Percentiles rank a stretch among this genome's conserved stretches.
Conservation (phyloP, 1,139 yeast species). For the Pneumocystis sp. region DNA sequence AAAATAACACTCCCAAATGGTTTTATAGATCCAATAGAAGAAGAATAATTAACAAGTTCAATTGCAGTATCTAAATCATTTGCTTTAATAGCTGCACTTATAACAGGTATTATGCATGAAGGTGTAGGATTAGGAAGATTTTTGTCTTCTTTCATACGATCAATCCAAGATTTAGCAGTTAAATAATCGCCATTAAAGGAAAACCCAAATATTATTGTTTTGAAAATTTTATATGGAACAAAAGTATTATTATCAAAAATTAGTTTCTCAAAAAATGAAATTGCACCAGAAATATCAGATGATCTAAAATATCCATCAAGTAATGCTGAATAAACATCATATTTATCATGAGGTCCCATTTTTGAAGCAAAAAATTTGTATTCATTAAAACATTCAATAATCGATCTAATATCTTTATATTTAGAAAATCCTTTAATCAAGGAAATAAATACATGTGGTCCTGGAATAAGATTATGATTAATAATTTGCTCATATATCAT, state of each 20-base stretch:
- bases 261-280: conserved; percentile 18
- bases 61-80: neutral
- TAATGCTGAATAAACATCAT: conserved; percentile 20
- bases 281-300: conserved; percentile 19
- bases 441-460: neutral
- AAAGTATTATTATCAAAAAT: neutral
- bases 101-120: neutral
- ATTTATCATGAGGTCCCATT: conserved; percentile 12
- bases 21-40: conserved; percentile 1
- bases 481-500: neutral
- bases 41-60: neutral
- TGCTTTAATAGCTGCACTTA: neutral
- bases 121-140: neutral
- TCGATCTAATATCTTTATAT: conserved; percentile 11
- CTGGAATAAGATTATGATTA: neutral
- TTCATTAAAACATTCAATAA: conserved; percentile 14
- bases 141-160: neutral
- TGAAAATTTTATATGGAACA: neutral
- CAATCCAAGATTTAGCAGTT: neutral
- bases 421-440: neutral
- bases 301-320: conserved; percentile 22
- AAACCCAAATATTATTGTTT: neutral
- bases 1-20: neutral
- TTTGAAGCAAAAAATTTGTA: conserved; percentile 12
- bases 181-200: neutral